Evolutionary conservation across 2,329 filamentous ascomycete species (phyloP), one percentile per base, ranked within the genome.

Genomic region (Chrysoporthe austroafricana): DNA sequence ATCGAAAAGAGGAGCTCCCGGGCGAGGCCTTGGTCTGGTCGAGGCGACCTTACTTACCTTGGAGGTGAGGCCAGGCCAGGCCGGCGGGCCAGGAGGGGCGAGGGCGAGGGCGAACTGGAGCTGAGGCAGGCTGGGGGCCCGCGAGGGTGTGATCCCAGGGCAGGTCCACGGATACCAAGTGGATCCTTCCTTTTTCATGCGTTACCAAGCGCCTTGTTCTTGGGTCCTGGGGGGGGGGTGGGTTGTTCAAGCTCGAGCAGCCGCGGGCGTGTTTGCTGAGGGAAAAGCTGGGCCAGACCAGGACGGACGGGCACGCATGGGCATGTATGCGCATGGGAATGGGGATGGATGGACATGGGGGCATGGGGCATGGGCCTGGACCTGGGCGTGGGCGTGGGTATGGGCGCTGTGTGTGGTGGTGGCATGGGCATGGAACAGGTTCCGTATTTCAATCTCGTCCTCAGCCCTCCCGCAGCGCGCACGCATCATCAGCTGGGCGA

Each of bases 141-240:
- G 57, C 39, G 57, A 61, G 59, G 43, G 59, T 61, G n/a, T 26
- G 43, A 50, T 59, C 48, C 9, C 42, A 48, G 52, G 62, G 34
- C 52, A 58, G 42, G 62, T 64, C 62, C 21, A 61, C 43, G 42
- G 59, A 26, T 42, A 42, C 50, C 42, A 58, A 64, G 62, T 64
- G 62, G 62, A 48, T 48, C 62, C 62, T 58, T 34, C 52, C 62
- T 58, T 57, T 46, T 64, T 64, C 50, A 63, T 63, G 62, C 62
- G 50, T 61, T 16, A 44, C 42, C 59, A 26, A 26, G 26, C 26
- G 26, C 21, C n/a, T 61, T 9, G 39, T 44, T n/a, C n/a, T 52
- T 26, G 21, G 16, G 3, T 11, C 26, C 26, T 26, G 26, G 26
- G 26, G 26, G 26, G 26, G 26, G 26, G 26, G 26, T 26, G 26